These are phyloP conservation scores for Vararia minispora DNA, from an alignment of 768 basidiomycete genomes.

Conservation along the genomic window DNA sequence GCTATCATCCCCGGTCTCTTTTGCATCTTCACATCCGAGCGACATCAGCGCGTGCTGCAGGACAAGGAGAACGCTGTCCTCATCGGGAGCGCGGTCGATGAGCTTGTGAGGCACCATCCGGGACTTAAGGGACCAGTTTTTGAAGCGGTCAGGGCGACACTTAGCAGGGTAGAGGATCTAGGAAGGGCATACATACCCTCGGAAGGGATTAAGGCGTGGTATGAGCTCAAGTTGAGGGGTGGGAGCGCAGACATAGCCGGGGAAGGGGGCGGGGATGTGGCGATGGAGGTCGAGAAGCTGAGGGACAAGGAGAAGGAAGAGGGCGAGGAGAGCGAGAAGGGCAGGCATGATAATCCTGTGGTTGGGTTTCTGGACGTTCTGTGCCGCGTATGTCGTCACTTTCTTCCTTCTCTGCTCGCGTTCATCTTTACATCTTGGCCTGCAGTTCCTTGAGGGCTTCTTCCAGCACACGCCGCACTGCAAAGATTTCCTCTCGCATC, in stretches of 20 bases:
- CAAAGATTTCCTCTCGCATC: constrained; percentile 73
- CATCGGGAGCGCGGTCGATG: constrained; percentile 86
- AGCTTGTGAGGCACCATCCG: constrained; percentile 94
- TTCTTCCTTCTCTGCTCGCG: not conserved
- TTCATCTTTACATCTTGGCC: constrained; percentile 4
- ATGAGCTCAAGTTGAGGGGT: constrained; percentile 47
- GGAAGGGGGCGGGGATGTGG: too few species aligned
- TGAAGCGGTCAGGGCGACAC: constrained; percentile 57
- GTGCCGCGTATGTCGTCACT: constrained; percentile 45
- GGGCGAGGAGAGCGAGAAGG: too few species aligned
- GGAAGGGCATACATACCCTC: constrained; percentile 50
- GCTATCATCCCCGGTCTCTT: constrained; percentile 80
- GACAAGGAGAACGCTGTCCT: constrained; percentile 90
- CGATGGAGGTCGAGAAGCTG: not conserved
- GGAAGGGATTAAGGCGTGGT: constrained; percentile 55
- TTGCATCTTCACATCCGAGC: constrained; percentile 75
- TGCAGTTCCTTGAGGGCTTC: constrained; percentile 84
- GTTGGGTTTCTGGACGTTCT: constrained; percentile 74
- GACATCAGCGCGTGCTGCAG: constrained; percentile 69
- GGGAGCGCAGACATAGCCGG: not conserved
- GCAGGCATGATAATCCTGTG: too few species aligned
- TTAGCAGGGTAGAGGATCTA: constrained; percentile 64
- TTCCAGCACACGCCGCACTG: constrained; percentile 89
- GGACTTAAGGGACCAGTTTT: constrained; percentile 72
- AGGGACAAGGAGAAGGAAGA: too few species aligned